Percentiles rank a stretch among this genome's conserved stretches.
Conservation (phyloP, 257 asterid species). For the Henckelia pumila region DNA sequence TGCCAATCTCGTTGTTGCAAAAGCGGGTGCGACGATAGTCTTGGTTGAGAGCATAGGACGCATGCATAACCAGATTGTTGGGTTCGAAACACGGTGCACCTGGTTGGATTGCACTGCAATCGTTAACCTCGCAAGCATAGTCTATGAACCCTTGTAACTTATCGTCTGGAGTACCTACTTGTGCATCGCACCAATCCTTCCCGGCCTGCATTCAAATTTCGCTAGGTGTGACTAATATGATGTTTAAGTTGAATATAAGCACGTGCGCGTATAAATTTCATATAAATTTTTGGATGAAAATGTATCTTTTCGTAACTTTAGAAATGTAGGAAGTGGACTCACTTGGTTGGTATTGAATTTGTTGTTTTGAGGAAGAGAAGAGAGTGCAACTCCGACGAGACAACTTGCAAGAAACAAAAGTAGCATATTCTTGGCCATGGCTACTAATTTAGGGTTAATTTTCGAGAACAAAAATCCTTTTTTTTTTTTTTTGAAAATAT, state of each 20-base stretch:
- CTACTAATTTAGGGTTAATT: too few species aligned
- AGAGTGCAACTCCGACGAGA: too few species aligned
- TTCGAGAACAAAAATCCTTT: too few species aligned
- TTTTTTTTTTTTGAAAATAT: too few species aligned
- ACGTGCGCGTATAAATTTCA: too few species aligned
- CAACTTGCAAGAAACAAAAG: too few species aligned
- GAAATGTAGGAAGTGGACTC: background rate
- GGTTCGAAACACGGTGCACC: conserved; percentile 8
- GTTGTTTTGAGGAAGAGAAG: background rate
- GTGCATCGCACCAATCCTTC: conserved; percentile 1
- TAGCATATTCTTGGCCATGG: too few species aligned
- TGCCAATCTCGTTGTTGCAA: background rate
- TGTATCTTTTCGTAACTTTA: too few species aligned
- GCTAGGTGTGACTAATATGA: too few species aligned
- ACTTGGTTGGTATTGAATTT: background rate
- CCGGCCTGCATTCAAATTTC: too few species aligned
- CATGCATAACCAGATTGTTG: background rate
- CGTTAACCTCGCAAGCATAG: background rate
- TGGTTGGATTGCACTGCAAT: background rate
- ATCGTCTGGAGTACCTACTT: background rate
- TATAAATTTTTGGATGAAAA: too few species aligned
- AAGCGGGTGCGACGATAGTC: background rate
- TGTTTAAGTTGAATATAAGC: too few species aligned
- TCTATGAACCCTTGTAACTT: conserved; percentile 11
- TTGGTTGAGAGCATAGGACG: background rate